These are phyloP conservation scores for Blepharisma japonicum DNA, from an alignment of 73 alveolate species.

Conservation along the genomic window DNA sequence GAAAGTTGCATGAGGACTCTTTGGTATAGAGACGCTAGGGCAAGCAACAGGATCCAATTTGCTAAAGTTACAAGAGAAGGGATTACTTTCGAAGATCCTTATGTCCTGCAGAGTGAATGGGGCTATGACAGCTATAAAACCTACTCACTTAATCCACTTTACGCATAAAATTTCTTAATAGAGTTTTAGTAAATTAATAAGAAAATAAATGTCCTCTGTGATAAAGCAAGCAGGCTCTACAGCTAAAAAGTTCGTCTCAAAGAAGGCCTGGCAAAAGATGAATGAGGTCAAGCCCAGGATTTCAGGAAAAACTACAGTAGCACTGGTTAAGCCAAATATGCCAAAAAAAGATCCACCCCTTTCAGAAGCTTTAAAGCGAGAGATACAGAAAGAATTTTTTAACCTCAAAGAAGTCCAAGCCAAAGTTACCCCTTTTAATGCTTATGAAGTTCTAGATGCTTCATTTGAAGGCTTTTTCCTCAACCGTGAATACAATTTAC, in stretches of 20 bases:
- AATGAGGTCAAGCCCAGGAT: not conserved
- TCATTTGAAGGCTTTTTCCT: not conserved
- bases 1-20: conserved; percentile 56
- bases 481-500: not conserved
- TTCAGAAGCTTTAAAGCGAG: not conserved
- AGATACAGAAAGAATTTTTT: not conserved
- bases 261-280: not conserved
- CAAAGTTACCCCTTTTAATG: not conserved
- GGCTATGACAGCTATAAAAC: conserved; percentile 9
- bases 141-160: conserved; percentile 6
- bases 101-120: conserved; percentile 29
- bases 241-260: not conserved
- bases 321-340: conserved; percentile 14
- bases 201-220: too few relatives aligned
- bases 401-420: not conserved
- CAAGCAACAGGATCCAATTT: conserved; percentile 59
- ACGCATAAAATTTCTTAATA: conserved; percentile 10
- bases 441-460: not conserved
- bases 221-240: too few relatives aligned
- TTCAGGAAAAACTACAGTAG: not conserved
- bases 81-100: conserved; percentile 34
- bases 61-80: conserved; percentile 37
- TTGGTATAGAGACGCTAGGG: conserved; percentile 66
- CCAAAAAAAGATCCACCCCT: not conserved
- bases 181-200: too few relatives aligned